Base-by-base conservation (phyloP, 2,329 filamentous ascomycete genomes). In the Exophiala oligosperma region DNA sequence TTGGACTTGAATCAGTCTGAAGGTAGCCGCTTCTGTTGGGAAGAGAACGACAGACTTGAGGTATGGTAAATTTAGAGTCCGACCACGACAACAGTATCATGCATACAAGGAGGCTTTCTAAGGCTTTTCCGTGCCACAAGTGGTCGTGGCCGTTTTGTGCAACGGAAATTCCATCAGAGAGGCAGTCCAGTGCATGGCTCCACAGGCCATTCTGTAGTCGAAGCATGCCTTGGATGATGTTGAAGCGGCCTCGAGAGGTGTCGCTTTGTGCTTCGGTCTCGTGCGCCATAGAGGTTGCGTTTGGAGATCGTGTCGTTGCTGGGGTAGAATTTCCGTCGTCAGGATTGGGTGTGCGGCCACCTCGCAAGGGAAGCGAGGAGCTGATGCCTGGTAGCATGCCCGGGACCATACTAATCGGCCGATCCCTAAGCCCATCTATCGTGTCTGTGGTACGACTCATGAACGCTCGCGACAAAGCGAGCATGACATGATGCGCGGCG, bases 71-170 rank as follows among this genome's bases (percentile, higher is more conserved):
- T 69, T 94, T 89, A 67, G 93, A 80, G 3, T 87, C 89, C 37
- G 88, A 84, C 90, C 92, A 96, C 29, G 87, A 89, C 61, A 96
- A 85, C 67, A 97, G 83, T 41, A 97, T 70, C 65, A 97, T 81
- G 69, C 89, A 91, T 26, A 96, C 81, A 48, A 94, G 77, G 60
- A 96, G 90, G 28, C 92, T 86, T 71, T 99, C 95, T 21, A 99
- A 79, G 1, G 91, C 92, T 74, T 97, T 97, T 17, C 90, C 94
- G 75, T 97, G 91, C 93, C 94, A 99, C n/a, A 97, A 73, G 73
- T 96, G 91, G 73, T 99, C 94, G 67, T 91, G 92, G 58, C 90
- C 83, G 38, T 85, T 86, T 67, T 91, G 88, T 14, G 91, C 88
- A 66, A 88, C 85, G 8, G 84, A 83, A 1, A 90, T 92, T 54